Evolutionary conservation across 208 protist genomes (phyloP), one percentile per base, ranked within the genome.

Genomic region (Leishmania major): DNA sequence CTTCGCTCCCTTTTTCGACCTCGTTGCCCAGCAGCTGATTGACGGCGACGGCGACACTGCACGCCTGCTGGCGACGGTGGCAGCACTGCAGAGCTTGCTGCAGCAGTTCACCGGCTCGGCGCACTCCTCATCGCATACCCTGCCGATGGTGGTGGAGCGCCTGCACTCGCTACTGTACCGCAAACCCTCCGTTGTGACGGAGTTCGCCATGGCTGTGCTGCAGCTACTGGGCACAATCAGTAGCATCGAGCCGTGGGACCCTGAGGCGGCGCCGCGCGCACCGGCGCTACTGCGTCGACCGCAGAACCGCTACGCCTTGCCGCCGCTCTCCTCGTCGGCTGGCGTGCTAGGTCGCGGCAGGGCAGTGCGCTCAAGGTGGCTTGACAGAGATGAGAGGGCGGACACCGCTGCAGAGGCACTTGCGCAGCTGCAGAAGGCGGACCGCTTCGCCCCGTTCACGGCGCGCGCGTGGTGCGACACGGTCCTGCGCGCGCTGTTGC

Each of bases 201-300:
- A 92, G 67, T 85, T 94, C 43, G 93, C 93, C 15, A 79, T 96
- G 45, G 91, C 89, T 47, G 88, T 95, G 40, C 79, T 96, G 73
- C 88, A 92, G 59, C 87, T 96, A 28, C 87, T 96, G 17, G 91
- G 92, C 51, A 96, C 92, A 25, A 94, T 96, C 85, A 92, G 90
- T 83, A 90, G 89, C 79, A 94, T 95, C 43, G 89, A 93, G 80
- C 87, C 91, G n/a, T 83, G 72, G 81, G 81, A 88, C 40, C 45
- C 79, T 15, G 84, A 89, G 53, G 78, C 84, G 64, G 77, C 74
- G 19, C 73, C 85, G 60, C 82, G 79, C 45, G 69, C 88, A 51
- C 86, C 89, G n/a, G 86, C 85, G 71, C 73, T 92, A 75, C 82
- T 92, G 64, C 85, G 87, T n/a, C 82, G 85, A 7, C 89, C 89